Percentiles rank a stretch among this genome's conserved stretches.
Conservation (phyloP, 352 stramenopile genomes). For the Thalassiosira pacifica region DNA sequence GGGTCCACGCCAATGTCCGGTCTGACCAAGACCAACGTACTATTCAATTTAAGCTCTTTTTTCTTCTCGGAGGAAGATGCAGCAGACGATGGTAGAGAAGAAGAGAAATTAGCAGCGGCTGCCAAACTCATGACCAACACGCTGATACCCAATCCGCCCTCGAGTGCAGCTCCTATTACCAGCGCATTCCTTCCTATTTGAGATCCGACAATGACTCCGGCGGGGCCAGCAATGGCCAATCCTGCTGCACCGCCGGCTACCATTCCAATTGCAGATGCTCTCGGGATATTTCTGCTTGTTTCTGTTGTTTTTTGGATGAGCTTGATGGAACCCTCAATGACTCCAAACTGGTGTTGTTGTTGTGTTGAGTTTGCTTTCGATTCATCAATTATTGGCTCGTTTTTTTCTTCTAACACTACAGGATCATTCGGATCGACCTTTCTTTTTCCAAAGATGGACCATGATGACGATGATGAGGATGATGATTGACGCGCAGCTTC, state of each 20-base stretch:
- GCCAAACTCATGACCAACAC: conserved; percentile 76
- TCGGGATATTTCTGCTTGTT: conserved; percentile 54
- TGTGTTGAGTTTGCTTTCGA: conserved; percentile 2
- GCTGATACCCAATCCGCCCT: conserved; percentile 75
- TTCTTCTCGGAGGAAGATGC: conserved; percentile 27
- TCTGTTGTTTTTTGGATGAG: conserved; percentile 54
- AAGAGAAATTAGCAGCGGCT: conserved; percentile 45
- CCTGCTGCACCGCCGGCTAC: conserved; percentile 80
- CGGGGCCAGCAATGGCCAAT: conserved; percentile 76
- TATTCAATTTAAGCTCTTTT: conserved; percentile 40
- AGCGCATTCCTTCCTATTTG: conserved; percentile 75
- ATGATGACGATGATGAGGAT: conserved; percentile 33
- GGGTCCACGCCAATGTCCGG: conserved; percentile 78
- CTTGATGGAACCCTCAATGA: conserved; percentile 43
- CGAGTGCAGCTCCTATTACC: conserved; percentile 70
- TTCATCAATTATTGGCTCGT: neutral
- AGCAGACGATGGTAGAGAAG: too few species aligned
- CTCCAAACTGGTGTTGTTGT: conserved; percentile 5
- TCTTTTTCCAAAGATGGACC: conserved; percentile 22
- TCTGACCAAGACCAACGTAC: conserved; percentile 70
- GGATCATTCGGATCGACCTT: neutral
- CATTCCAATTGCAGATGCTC: conserved; percentile 55
- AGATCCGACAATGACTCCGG: conserved; percentile 62
- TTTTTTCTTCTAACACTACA: conserved; percentile 23
- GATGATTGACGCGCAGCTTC: too few species aligned